Conservation (phyloP, 2,329 filamentous ascomycete genomes). For the Claviceps sorghi region DNA sequence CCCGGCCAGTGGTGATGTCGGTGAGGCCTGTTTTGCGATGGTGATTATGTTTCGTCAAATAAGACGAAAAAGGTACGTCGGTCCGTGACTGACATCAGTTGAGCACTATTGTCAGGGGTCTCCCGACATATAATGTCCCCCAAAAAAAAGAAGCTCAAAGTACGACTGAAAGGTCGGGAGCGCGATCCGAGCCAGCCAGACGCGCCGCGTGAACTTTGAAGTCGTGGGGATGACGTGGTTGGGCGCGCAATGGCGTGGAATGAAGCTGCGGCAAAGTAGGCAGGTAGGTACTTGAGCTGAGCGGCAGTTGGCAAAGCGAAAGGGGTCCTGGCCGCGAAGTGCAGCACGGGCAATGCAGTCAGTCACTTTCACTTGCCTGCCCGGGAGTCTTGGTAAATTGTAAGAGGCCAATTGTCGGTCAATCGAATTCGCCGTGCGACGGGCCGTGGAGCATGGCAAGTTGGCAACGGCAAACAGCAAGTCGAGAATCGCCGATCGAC, state of each 20-base stretch:
- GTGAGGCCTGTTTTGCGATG: not conserved
- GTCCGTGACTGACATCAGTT: not conserved
- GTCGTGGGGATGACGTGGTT: not conserved
- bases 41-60: not conserved
- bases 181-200: not conserved
- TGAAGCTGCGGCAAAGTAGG: not conserved
- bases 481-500: not conserved
- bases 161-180: not conserved
- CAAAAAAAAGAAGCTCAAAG: not conserved
- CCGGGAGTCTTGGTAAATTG: not conserved
- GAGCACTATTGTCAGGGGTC: not conserved
- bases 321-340: not conserved
- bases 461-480: constrained; percentile 4
- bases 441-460: constrained; percentile 3
- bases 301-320: not conserved
- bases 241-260: not conserved
- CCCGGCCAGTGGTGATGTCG: not conserved
- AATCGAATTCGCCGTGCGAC: not conserved
- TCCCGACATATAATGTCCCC: not conserved
- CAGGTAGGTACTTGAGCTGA: not conserved
- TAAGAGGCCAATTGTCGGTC: not conserved
- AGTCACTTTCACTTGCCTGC: not conserved
- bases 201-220: not conserved
- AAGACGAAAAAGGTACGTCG: not conserved
- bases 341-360: too few species aligned